Evolutionary conservation across 306 rosid species (phyloP).

Genomic region (Lagenaria siceraria): DNA sequence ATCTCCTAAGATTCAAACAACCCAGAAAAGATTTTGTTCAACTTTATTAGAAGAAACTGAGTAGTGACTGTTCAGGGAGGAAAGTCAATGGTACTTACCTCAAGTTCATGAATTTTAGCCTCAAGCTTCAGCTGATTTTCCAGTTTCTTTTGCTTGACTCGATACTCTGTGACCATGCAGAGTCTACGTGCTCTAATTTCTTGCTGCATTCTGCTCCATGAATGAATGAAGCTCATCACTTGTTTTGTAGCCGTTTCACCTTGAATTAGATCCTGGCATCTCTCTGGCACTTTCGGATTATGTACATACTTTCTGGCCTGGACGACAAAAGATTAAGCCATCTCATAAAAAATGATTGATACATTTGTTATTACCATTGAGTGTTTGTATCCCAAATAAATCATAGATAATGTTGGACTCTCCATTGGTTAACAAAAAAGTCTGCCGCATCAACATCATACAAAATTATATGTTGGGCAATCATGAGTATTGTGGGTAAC

Average conservation of each 20-base stretch:
- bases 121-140: conserved; percentile 63
- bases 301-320: conserved; percentile 44
- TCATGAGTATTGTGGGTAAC: neutral
- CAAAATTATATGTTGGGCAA: neutral
- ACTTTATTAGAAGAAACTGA: neutral
- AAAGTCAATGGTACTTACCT: conserved; percentile 26
- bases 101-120: conserved; percentile 60
- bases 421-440: neutral
- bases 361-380: neutral
- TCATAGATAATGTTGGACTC: neutral
- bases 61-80: neutral
- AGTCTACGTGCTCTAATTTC: conserved; percentile 55
- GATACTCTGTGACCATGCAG: conserved; percentile 53
- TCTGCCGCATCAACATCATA: neutral
- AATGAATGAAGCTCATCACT: conserved; percentile 41
- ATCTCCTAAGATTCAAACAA: neutral
- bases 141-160: conserved; percentile 38
- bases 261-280: conserved; percentile 33
- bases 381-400: neutral
- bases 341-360: neutral
- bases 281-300: conserved; percentile 27
- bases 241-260: conserved; percentile 43
- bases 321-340: neutral
- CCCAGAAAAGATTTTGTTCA: neutral
- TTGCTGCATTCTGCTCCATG: conserved; percentile 67